These are phyloP conservation scores for Populus deltoides DNA, from an alignment of 345 rosid genomes.

Conservation along the genomic window DNA sequence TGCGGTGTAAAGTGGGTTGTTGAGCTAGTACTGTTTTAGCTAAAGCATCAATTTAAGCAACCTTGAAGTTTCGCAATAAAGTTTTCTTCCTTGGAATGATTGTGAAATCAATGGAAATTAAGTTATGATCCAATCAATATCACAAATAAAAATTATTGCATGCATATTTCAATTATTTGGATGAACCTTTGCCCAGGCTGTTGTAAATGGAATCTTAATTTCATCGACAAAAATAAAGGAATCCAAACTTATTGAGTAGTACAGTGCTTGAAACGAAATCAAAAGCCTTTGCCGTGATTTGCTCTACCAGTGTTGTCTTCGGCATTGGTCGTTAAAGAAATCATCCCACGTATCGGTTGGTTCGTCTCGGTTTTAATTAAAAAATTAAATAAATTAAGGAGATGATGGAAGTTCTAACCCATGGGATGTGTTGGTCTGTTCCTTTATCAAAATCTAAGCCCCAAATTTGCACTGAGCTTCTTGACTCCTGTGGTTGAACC, in stretches of 20 bases:
- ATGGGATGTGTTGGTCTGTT: conserved; percentile 29
- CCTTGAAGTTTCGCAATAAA: background rate
- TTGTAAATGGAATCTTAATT: background rate
- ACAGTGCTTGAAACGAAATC: too few relatives aligned
- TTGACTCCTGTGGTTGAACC: background rate
- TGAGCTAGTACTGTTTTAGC: background rate
- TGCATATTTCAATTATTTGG: too few relatives aligned
- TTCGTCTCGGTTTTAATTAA: too few relatives aligned
- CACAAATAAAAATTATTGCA: too few relatives aligned
- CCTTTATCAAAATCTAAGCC: background rate
- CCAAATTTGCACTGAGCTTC: background rate
- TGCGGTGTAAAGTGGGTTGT: too few relatives aligned
- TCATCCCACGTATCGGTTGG: too few relatives aligned
- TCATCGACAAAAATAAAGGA: background rate
- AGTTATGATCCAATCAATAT: too few relatives aligned
- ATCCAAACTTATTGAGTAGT: background rate
- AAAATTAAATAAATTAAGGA: too few relatives aligned
- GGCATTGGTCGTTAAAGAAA: too few relatives aligned
- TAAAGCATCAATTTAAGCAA: background rate
- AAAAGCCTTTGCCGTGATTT: too few relatives aligned
- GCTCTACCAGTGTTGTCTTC: background rate
- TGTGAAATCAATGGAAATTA: background rate
- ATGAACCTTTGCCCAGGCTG: too few relatives aligned
- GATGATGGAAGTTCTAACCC: background rate
- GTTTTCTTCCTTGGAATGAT: background rate